phyloP scores from a whole-genome alignment of 1,139 yeast species.

The Protomyces pachydermus region DNA sequence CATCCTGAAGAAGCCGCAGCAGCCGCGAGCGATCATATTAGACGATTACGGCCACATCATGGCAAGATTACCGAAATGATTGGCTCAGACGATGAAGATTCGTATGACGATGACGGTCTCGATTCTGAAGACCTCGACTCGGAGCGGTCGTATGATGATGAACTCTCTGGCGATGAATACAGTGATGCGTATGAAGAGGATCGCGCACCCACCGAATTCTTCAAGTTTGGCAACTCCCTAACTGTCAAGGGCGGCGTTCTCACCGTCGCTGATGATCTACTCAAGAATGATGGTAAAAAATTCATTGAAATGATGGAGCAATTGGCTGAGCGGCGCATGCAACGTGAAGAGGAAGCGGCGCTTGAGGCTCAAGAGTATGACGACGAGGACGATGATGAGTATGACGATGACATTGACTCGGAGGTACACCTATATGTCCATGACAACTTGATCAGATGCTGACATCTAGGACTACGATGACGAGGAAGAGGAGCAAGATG shows the following conservation, averaged over 20 bases:
- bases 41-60: slow-evolving; percentile 13
- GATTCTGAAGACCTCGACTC: slow-evolving; percentile 8
- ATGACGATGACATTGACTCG: slow-evolving; percentile 38
- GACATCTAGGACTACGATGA: slow-evolving; percentile 32
- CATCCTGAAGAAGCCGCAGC: background rate
- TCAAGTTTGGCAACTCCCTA: slow-evolving; percentile 40
- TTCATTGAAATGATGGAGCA: slow-evolving; percentile 75
- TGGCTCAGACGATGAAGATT: slow-evolving; percentile 24
- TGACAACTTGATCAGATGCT: slow-evolving; percentile 16
- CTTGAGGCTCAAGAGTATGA: slow-evolving; percentile 40
- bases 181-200: slow-evolving; percentile 29
- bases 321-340: slow-evolving; percentile 55
- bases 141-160: slow-evolving; percentile 6
- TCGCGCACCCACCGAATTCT: slow-evolving; percentile 36
- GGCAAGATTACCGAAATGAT: slow-evolving; percentile 19
- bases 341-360: slow-evolving; percentile 46
- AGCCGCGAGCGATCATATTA: slow-evolving; percentile 6
- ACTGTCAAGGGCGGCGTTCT: slow-evolving; percentile 47
- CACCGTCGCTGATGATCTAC: slow-evolving; percentile 69
- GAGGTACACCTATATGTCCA: slow-evolving; percentile 35
- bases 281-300: slow-evolving; percentile 67
- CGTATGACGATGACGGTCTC: slow-evolving; percentile 33
- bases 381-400: slow-evolving; percentile 41
- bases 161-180: slow-evolving; percentile 25
- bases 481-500: slow-evolving; percentile 42